A percentile compares a stretch with the other conserved stretches of the same genome.
Evolutionary conservation across 805 yeast genomes (phyloP).

Genomic region (Metschnikowia anglica): DNA sequence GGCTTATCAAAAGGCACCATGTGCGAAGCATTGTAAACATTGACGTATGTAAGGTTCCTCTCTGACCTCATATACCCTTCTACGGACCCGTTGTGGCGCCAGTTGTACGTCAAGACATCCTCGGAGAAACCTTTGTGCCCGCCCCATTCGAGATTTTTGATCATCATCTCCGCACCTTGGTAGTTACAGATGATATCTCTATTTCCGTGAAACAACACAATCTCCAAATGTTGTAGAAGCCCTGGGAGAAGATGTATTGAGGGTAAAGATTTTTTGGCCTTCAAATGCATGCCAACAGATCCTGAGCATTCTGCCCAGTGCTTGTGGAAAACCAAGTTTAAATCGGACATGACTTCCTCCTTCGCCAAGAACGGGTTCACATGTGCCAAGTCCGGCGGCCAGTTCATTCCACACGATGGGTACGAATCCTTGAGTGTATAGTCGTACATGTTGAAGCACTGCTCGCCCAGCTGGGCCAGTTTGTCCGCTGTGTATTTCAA

Average conservation of each 20-base stretch:
- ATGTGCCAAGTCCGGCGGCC: slow-evolving; percentile 69
- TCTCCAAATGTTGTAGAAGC: slow-evolving; percentile 55
- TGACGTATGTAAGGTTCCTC: slow-evolving; percentile 73
- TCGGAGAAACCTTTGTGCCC: slow-evolving; percentile 48
- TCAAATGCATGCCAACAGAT: slow-evolving; percentile 52
- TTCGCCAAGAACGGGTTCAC: slow-evolving; percentile 52
- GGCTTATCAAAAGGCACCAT: slow-evolving; percentile 92
- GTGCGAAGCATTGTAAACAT: slow-evolving; percentile 76
- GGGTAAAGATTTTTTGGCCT: slow-evolving; percentile 54
- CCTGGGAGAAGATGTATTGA: slow-evolving; percentile 67
- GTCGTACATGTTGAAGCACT: slow-evolving; percentile 85
- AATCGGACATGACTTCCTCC: slow-evolving; percentile 45
- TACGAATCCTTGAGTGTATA: slow-evolving; percentile 64
- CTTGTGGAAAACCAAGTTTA: slow-evolving; percentile 47
- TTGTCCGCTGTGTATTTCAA: slow-evolving; percentile 32
- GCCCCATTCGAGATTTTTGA: slow-evolving; percentile 63
- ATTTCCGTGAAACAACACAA: slow-evolving; percentile 82
- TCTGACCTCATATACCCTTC: slow-evolving; percentile 48
- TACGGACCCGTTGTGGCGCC: slow-evolving; percentile 43
- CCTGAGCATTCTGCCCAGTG: slow-evolving; percentile 79
- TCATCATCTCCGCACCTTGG: slow-evolving; percentile 67
- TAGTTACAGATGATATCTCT: slow-evolving; percentile 87
- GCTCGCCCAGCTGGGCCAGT: slow-evolving; percentile 35
- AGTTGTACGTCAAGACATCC: slow-evolving; percentile 29
- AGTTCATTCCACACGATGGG: slow-evolving; percentile 88